Evolutionary conservation across 2,329 filamentous ascomycete species (phyloP).

Genomic region (Zalaria obscura): DNA sequence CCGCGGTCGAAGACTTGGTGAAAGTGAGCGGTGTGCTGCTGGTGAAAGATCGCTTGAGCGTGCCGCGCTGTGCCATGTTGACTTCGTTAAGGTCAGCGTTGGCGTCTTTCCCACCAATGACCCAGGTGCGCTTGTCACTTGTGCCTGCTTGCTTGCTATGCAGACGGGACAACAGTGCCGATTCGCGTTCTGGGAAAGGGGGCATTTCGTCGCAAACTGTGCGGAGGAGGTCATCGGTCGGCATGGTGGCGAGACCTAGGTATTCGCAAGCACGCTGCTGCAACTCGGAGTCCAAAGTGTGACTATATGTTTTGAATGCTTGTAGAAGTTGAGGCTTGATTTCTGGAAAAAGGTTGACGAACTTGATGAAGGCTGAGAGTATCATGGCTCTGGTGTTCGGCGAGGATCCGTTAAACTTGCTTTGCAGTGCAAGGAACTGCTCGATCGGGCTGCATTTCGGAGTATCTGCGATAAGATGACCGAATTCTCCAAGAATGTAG

Average conservation of each 20-base stretch:
- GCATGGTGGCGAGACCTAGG: conserved; percentile 67
- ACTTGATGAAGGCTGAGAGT: conserved; percentile 91
- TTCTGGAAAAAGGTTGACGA: conserved; percentile 94
- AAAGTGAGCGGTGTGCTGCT: conserved; percentile 21
- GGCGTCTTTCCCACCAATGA: conserved; percentile 91
- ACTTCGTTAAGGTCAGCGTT: conserved; percentile 72
- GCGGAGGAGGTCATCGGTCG: conserved; percentile 78
- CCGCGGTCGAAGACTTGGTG: conserved; percentile 28
- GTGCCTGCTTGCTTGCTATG: conserved; percentile 82
- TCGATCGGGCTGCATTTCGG: conserved; percentile 90
- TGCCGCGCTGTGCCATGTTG: conserved; percentile 63
- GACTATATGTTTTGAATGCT: conserved; percentile 83
- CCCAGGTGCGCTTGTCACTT: conserved; percentile 92
- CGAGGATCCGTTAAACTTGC: conserved; percentile 78
- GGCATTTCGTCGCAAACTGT: conserved; percentile 99
- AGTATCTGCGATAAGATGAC: conserved; percentile 87
- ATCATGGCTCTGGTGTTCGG: conserved; percentile 87
- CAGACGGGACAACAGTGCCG: conserved; percentile 76
- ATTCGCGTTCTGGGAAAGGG: conserved; percentile 87
- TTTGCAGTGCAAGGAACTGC: conserved; percentile 84
- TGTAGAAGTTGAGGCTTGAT: conserved; percentile 91
- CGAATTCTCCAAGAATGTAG: conserved; percentile 92
- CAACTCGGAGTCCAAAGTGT: conserved; percentile 86
- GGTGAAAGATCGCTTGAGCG: conserved; percentile 77
- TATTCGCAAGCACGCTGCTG: conserved; percentile 97